Percentiles rank a stretch among this genome's conserved stretches.
phyloP scores from a whole-genome alignment of 495 filamentous ascomycete genomes.

The Delitschia confertaspora region DNA sequence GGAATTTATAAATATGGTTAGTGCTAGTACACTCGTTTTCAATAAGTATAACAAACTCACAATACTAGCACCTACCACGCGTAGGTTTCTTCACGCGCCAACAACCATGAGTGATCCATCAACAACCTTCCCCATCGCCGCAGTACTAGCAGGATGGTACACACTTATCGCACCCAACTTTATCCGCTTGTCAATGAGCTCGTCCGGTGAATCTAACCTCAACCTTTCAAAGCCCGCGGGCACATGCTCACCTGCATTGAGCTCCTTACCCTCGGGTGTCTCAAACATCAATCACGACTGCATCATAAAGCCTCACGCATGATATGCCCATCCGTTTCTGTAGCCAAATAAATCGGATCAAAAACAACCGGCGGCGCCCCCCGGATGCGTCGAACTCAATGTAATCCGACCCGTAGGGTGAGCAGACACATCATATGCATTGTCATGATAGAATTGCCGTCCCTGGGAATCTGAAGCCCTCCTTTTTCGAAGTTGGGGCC shows the following conservation, averaged over 20 bases:
- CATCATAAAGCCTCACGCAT: constrained; percentile 13
- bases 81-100: constrained; percentile 25
- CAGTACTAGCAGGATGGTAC: constrained; percentile 30
- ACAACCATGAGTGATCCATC: constrained; percentile 31
- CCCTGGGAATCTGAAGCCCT: constrained; percentile 18
- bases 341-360: constrained; percentile 41
- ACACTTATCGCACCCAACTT: constrained; percentile 9
- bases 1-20: constrained; percentile 10
- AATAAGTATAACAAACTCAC: constrained; percentile 5
- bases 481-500: constrained; percentile 18
- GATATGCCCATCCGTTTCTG: constrained; percentile 15
- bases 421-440: constrained; percentile 24
- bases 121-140: constrained; percentile 33
- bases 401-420: constrained; percentile 44
- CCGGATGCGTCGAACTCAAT: constrained; percentile 48
- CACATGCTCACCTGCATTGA: constrained; percentile 2
- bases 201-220: constrained; percentile 10
- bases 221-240: neutral
- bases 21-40: neutral
- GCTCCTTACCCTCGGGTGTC: constrained; percentile 17
- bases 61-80: constrained; percentile 33
- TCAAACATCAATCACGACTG: constrained; percentile 10
- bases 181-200: constrained; percentile 15
- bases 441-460: constrained; percentile 31
- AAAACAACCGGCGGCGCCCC: constrained; percentile 46